Evolutionary conservation across 2,329 filamentous ascomycete species (phyloP).

Genomic region (Sporothrix phasma): DNA sequence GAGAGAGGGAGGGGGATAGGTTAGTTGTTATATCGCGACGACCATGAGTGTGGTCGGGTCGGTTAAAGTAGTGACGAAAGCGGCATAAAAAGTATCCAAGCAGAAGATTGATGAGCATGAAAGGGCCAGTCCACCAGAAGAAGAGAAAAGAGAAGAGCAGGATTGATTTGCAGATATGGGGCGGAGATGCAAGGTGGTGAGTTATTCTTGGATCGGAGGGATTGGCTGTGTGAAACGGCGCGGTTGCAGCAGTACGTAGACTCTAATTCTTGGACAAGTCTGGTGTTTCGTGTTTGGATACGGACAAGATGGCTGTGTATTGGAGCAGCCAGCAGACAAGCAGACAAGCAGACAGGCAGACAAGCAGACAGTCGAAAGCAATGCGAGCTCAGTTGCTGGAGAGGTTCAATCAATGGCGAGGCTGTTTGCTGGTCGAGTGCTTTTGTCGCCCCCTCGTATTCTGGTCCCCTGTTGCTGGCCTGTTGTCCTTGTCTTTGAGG

Average conservation of each 20-base stretch:
- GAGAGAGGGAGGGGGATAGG: too few species aligned
- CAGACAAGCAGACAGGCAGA: neutral
- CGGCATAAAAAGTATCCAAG: too few species aligned
- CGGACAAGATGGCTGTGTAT: neutral
- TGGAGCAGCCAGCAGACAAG: neutral
- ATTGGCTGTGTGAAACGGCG: neutral
- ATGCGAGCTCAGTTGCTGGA: too few species aligned
- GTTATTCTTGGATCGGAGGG: neutral
- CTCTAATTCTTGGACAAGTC: neutral
- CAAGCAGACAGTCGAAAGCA: neutral
- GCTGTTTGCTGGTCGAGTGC: neutral
- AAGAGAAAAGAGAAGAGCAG: neutral
- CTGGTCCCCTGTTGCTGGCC: neutral
- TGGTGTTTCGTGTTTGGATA: neutral
- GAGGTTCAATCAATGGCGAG: neutral
- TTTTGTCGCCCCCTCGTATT: neutral
- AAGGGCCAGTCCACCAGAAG: neutral
- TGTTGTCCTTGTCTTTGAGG: neutral
- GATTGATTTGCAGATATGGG: neutral
- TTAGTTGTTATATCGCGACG: neutral
- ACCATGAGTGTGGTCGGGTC: neutral
- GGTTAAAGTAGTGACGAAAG: neutral
- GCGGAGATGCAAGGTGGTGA: neutral
- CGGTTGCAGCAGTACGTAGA: neutral
- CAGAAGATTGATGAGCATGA: too few species aligned